phyloP scores from a whole-genome alignment of 192 early-diverging fungal genomes.

The Coemansia sp. region DNA sequence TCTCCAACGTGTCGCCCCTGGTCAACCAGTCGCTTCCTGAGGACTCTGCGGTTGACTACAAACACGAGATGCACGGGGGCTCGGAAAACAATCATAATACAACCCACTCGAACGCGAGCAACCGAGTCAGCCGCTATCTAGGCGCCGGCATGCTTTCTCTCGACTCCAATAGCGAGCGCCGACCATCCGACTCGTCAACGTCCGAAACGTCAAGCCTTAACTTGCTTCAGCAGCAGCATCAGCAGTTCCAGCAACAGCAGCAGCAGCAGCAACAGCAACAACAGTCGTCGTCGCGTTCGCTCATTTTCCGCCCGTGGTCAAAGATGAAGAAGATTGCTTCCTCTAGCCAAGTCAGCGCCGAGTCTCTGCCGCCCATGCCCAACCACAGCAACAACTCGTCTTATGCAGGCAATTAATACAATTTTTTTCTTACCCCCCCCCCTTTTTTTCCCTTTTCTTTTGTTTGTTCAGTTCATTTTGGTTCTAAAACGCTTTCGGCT shows the following conservation, averaged over 20 bases:
- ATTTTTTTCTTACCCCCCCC: not conserved
- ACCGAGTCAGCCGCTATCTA: conserved; percentile 37
- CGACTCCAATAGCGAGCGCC: conserved; percentile 21
- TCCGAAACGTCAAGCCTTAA: conserved; percentile 9
- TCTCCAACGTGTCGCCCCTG: conserved; percentile 33
- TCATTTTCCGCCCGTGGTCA: conserved; percentile 52
- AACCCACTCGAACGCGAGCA: conserved; percentile 21
- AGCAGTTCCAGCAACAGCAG: conserved; percentile 21
- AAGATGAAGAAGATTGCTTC: conserved; percentile 55
- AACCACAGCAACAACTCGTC: conserved; percentile 39
- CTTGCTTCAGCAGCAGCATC: conserved; percentile 8
- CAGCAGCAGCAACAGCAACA: conserved; percentile 27
- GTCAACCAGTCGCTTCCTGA: conserved; percentile 38
- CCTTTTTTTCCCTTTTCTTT: not conserved
- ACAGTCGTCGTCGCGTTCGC: conserved; percentile 33
- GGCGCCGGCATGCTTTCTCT: conserved; percentile 14
- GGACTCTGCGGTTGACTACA: conserved; percentile 24
- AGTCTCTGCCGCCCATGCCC: conserved; percentile 41
- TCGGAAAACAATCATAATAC: too few species aligned
- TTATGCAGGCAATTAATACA: conserved; percentile 21
- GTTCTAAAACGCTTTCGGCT: too few species aligned
- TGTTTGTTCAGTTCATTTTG: not conserved
- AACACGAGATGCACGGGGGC: not conserved
- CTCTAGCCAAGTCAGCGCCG: conserved; percentile 35
- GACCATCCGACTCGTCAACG: conserved; percentile 33